Percentiles rank a stretch among this genome's conserved stretches.
These are phyloP conservation scores for Astrephomene gubernaculifera DNA, from an alignment of 139 green algal genomes.

Conservation along the genomic window DNA sequence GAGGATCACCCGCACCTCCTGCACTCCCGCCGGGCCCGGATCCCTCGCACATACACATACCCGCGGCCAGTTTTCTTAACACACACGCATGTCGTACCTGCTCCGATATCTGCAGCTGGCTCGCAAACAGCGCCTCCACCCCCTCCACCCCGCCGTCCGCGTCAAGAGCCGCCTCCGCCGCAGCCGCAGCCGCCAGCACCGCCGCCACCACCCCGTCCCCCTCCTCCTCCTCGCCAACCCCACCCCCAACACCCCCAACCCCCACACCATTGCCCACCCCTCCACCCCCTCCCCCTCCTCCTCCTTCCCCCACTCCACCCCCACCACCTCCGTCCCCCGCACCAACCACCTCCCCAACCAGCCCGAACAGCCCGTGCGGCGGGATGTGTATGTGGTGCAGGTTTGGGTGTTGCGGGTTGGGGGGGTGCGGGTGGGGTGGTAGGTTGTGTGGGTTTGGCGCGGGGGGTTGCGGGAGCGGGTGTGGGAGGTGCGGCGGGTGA, in stretches of 20 bases:
- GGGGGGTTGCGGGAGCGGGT: not conserved
- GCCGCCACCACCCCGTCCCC: not conserved
- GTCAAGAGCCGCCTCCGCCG: not conserved
- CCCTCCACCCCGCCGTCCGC: too few relatives aligned
- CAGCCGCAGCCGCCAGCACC: not conserved
- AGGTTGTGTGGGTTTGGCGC: not conserved
- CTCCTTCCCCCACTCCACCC: not conserved
- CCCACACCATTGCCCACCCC: not conserved
- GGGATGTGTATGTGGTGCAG: too few relatives aligned
- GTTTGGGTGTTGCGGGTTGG: too few relatives aligned
- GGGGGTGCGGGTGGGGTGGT: not conserved
- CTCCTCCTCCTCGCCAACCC: not conserved
- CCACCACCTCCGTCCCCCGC: not conserved
- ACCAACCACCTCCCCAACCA: not conserved
- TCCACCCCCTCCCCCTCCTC: not conserved
- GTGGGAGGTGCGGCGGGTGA: not conserved
- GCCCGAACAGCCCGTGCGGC: too few relatives aligned
- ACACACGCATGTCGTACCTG: slow-evolving; percentile 24
- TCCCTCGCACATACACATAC: too few relatives aligned
- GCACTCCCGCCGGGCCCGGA: too few relatives aligned
- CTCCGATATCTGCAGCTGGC: slow-evolving; percentile 37
- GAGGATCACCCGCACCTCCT: too few relatives aligned
- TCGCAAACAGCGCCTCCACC: slow-evolving; percentile 10
- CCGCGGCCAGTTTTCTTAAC: too few relatives aligned
- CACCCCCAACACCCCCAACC: not conserved